Percentiles rank a stretch among this genome's conserved stretches.
These are phyloP conservation scores for Areca catechu DNA, from an alignment of 176 grass and related monocot species.

Conservation along the genomic window DNA sequence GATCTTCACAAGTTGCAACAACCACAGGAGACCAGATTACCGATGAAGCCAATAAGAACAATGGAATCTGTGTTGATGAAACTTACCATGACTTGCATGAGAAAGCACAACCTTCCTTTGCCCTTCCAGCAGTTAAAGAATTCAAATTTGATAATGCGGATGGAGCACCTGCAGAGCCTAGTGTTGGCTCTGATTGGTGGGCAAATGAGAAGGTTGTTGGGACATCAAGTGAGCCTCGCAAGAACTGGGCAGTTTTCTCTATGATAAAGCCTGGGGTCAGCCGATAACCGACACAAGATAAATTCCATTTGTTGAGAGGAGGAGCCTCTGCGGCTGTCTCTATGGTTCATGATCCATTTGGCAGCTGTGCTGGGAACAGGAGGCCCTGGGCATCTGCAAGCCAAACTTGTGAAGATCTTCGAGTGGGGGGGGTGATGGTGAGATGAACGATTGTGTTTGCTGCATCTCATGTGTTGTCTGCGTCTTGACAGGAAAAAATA, in stretches of 20 bases:
- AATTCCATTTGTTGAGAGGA: too few relatives aligned
- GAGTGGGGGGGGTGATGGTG: too few relatives aligned
- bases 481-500: too few relatives aligned
- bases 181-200: slow-evolving; percentile 64
- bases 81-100: slow-evolving; percentile 77
- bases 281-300: slow-evolving; percentile 14
- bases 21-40: background rate
- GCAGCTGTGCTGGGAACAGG: too few relatives aligned
- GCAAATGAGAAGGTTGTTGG: slow-evolving; percentile 60
- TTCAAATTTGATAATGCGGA: slow-evolving; percentile 77
- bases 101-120: slow-evolving; percentile 58
- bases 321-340: too few relatives aligned
- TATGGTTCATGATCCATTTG: too few relatives aligned
- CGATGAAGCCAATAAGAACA: slow-evolving; percentile 27
- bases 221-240: slow-evolving; percentile 32
- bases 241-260: slow-evolving; percentile 73
- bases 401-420: too few relatives aligned
- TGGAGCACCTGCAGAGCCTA: slow-evolving; percentile 26
- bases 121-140: slow-evolving; percentile 58
- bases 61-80: slow-evolving; percentile 47
- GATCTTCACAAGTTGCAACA: slow-evolving; percentile 22
- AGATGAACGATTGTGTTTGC: too few relatives aligned
- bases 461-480: too few relatives aligned
- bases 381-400: too few relatives aligned
- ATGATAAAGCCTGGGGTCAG: slow-evolving; percentile 53